Percentiles rank a stretch among this genome's conserved stretches.
Conservation (phyloP, 2,329 filamentous ascomycete genomes). For the Arthrinium phaeospermum region DNA sequence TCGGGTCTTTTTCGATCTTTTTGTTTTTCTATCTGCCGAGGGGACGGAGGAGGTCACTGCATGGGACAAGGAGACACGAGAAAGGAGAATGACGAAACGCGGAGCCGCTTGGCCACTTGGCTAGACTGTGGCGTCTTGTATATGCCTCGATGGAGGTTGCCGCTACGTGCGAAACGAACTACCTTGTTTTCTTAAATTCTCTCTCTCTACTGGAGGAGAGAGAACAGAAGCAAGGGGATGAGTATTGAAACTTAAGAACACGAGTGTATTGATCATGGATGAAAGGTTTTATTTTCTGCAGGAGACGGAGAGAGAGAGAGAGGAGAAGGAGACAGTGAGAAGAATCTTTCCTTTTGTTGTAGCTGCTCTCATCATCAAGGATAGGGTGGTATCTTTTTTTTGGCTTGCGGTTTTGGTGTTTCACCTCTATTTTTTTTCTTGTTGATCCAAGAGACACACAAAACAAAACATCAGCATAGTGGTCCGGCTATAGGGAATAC, state of each 20-base stretch:
- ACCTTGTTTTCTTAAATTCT: conserved; percentile 7
- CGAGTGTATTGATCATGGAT: conserved; percentile 18
- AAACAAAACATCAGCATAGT: conserved; percentile 16
- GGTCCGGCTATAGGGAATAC: conserved; percentile 12
- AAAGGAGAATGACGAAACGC: not conserved
- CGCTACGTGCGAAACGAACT: not conserved
- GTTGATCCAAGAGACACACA: conserved; percentile 9
- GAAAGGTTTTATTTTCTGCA: not conserved
- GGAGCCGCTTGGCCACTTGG: conserved; percentile 8
- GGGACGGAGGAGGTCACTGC: not conserved
- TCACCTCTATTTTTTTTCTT: not conserved
- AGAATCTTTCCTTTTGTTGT: conserved; percentile 11
- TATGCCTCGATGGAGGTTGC: not conserved
- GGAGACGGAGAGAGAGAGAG: not conserved
- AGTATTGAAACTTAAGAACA: conserved; percentile 6
- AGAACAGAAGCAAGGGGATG: not conserved
- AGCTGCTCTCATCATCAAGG: conserved; percentile 12
- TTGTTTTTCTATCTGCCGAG: conserved; percentile 4
- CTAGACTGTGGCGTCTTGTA: conserved; percentile 10
- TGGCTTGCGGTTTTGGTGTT: conserved; percentile 9
- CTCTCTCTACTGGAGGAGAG: not conserved
- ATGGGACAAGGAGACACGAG: not conserved
- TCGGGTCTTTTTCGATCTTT: conserved; percentile 10
- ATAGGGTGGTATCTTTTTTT: conserved; percentile 2
- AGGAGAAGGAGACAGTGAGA: too few species aligned